Percentiles rank a stretch among this genome's conserved stretches.
phyloP scores from a whole-genome alignment of 768 basidiomycete genomes.

The Termitomyces eurrhizus region DNA sequence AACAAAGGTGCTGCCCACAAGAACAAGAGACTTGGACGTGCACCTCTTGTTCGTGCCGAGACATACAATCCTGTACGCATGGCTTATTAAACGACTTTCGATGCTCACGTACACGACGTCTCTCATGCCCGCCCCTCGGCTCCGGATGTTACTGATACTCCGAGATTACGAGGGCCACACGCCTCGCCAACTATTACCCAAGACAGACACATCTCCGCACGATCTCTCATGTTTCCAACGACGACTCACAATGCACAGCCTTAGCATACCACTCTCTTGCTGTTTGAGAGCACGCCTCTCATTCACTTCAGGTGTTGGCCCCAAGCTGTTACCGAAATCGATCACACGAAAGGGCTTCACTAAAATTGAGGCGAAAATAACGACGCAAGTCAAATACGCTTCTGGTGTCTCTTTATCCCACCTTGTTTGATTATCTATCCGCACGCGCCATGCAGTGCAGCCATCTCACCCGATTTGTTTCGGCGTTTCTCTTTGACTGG shows the following conservation, averaged over 20 bases:
- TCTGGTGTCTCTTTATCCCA: constrained; percentile 8
- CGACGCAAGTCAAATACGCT: background rate
- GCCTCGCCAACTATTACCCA: constrained; percentile 9
- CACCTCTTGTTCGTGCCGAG: constrained; percentile 55
- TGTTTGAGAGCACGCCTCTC: constrained; percentile 6
- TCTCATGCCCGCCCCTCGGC: constrained; percentile 11
- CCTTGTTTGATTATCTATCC: constrained; percentile 21
- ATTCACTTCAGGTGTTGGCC: constrained; percentile 1
- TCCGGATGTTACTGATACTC: background rate
- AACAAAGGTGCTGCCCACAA: constrained; percentile 54
- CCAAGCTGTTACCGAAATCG: background rate
- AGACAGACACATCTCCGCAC: constrained; percentile 11
- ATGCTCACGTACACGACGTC: constrained; percentile 5
- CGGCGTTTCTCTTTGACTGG: constrained; percentile 19
- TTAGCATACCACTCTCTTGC: constrained; percentile 23
- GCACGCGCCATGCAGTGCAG: constrained; percentile 19
- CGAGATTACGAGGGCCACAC: constrained; percentile 4
- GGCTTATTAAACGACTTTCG: constrained; percentile 31
- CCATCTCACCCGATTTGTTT: constrained; percentile 20
- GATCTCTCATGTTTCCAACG: constrained; percentile 15
- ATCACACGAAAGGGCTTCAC: background rate
- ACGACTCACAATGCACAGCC: constrained; percentile 15
- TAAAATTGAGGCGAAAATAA: constrained; percentile 10
- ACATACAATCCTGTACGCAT: constrained; percentile 65
- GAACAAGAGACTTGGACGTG: constrained; percentile 50